Evolutionary conservation across 2,329 filamentous ascomycete species (phyloP), one percentile per base, ranked within the genome.

Genomic region (Colletotrichum agaves): DNA sequence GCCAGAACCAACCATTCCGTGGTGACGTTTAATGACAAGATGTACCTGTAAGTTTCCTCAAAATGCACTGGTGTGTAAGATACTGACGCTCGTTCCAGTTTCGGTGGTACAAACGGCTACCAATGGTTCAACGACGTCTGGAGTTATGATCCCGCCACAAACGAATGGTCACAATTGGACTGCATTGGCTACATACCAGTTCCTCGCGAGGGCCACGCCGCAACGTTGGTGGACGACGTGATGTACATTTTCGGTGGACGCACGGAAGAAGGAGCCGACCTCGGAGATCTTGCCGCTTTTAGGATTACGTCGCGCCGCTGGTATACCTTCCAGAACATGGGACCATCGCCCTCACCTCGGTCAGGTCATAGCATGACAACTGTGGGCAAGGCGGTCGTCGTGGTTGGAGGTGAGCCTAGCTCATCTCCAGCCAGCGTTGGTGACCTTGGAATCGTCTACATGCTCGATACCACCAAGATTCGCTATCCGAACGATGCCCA

Each of bases 271-370:
- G 96, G 96, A 1, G 88, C 90, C 31, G 96, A 99, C 77, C 83
- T 99, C 4, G 96, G 95, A 37, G 96, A 99, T 78, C 85, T 99
- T 47, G 95, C 96, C 2, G 96, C 96, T 1, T 89, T 89, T 73
- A 81, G 86, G 60, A 88, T 89, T 67, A 89, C 91, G 1, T 94
- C 94, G 11, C 90, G 93, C 71, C 89, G 96, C 67, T 99, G 96
- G 96, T 99, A 98, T 78, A 99, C 96, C 39, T 99, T 99, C 80
- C 96, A 99, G 76, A 99, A 99, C 76, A 99, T 99, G 96, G 96
- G 96, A 0, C 94, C 94, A 3, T 97, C 94, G 1, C 96, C 96
- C 0, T 98, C 94, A 3, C 90, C 96, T 35, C 88, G 96, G 68
- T 98, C 95, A 15, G 96, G 96, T 1, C 96, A 99, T 78, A 98